Percentiles rank a stretch among this genome's conserved stretches.
These are phyloP conservation scores for Panellus pusillus DNA, from an alignment of 768 basidiomycete species.

Conservation along the genomic window DNA sequence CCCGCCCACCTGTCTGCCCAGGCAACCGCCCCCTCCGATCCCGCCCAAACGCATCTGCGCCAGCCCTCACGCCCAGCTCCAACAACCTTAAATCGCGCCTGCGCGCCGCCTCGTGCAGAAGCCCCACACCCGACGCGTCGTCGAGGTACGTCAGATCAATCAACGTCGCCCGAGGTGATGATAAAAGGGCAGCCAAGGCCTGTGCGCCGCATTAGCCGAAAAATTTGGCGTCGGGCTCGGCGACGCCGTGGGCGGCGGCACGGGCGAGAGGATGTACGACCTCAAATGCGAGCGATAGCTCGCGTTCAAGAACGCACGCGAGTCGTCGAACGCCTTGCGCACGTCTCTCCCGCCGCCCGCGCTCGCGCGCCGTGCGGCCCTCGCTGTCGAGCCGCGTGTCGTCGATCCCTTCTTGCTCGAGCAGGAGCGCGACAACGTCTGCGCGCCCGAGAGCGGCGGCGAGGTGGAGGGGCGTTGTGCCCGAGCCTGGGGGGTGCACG, in stretches of 20 bases:
- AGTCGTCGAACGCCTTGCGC: no score
- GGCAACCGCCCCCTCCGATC: conserved; percentile 16
- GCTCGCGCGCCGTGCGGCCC: conserved; percentile 69
- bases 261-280: conserved; percentile 67
- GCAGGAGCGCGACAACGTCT: conserved; percentile 71
- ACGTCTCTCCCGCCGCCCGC: conserved; percentile 71
- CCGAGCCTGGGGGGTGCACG: conserved; percentile 69
- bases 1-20: conserved; percentile 50
- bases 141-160: conserved; percentile 83
- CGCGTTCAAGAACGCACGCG: conserved; percentile 67
- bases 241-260: conserved; percentile 18
- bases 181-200: conserved; percentile 51
- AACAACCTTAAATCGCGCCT: conserved; percentile 79
- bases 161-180: conserved; percentile 65
- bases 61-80: conserved; percentile 81
- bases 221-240: conserved; percentile 22
- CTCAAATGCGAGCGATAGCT: conserved; percentile 73
- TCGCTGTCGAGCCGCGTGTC: conserved; percentile 70
- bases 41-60: conserved; percentile 70
- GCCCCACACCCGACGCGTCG: conserved; percentile 57
- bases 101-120: conserved; percentile 75
- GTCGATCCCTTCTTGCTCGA: conserved; percentile 79
- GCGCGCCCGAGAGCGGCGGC: conserved; percentile 67
- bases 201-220: conserved; percentile 19
- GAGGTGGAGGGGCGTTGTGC: conserved; percentile 72